Conservation (phyloP, 176 grass and related monocot species). For the Carex parvula region DNA sequence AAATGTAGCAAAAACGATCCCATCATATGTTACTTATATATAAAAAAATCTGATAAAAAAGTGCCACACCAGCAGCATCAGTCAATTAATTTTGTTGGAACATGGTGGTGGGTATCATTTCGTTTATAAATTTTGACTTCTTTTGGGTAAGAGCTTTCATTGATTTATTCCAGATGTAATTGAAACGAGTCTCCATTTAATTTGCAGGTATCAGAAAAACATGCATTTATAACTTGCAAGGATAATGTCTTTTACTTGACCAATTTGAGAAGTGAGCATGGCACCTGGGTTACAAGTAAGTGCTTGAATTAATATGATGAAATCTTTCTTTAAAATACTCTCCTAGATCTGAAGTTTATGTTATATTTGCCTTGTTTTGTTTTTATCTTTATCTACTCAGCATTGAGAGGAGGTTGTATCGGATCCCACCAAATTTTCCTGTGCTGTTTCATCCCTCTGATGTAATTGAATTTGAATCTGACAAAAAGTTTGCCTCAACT, state of each 20-base stretch:
- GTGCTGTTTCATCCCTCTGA: constrained; percentile 67
- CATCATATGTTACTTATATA: not conserved
- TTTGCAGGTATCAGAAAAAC: constrained; percentile 66
- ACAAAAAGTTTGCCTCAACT: constrained; percentile 41
- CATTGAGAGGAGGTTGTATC: constrained; percentile 66
- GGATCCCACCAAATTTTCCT: constrained; percentile 66
- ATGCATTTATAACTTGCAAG: constrained; percentile 76
- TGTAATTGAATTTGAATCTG: constrained; percentile 81
- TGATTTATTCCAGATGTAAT: not conserved
- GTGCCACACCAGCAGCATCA: not conserved
- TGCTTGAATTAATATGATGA: constrained; percentile 18
- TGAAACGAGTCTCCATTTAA: not conserved
- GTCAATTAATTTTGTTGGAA: not conserved
- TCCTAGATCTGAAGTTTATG: not conserved
- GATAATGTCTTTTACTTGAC: constrained; percentile 82
- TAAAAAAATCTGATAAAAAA: not conserved
- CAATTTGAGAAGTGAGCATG: constrained; percentile 67
- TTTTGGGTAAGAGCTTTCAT: not conserved
- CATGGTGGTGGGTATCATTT: not conserved
- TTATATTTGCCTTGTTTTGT: constrained; percentile 23
- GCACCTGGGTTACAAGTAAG: constrained; percentile 95
- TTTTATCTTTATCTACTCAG: constrained; percentile 31
- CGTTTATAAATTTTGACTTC: not conserved
- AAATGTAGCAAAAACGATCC: not conserved
- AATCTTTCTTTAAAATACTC: not conserved